Conservation (phyloP, 2,329 filamentous ascomycete genomes). For the Pseudocercospora pini-densiflorae region DNA sequence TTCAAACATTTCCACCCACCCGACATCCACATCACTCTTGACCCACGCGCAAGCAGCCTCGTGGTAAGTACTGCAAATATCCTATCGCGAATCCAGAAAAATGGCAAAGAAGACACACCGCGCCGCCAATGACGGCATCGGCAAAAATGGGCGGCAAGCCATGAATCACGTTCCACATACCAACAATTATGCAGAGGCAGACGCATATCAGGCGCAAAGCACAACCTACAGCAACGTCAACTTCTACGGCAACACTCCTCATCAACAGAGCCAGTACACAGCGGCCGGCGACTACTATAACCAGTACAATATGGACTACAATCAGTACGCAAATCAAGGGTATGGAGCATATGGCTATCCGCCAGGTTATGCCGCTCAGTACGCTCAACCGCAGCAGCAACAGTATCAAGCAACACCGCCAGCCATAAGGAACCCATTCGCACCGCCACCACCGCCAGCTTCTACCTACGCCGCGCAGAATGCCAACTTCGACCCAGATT, state of each 20-base stretch:
- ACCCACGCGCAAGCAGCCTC: not conserved
- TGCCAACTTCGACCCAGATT: conserved; percentile 69
- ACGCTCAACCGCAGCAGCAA: conserved; percentile 30
- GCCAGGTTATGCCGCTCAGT: conserved; percentile 41
- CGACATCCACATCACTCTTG: not conserved
- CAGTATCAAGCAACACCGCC: conserved; percentile 55
- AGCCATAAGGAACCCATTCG: conserved; percentile 82
- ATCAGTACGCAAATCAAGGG: conserved; percentile 26
- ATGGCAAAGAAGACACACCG: not conserved
- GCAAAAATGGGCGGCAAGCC: not conserved
- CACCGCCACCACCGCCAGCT: conserved; percentile 50
- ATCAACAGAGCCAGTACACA: not conserved
- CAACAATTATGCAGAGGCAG: conserved; percentile 8
- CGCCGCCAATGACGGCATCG: not conserved
- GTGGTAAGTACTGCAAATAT: not conserved
- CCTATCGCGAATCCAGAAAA: not conserved
- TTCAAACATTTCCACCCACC: not conserved
- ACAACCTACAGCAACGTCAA: not conserved
- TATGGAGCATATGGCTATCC: conserved; percentile 30
- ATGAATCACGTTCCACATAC: not conserved
- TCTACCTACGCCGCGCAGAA: conserved; percentile 38
- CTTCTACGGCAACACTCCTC: not conserved
- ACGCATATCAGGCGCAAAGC: not conserved
- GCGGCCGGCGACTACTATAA: not conserved
- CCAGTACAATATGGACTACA: conserved; percentile 22